Conservation (phyloP, 495 filamentous ascomycete genomes). For the Podospora conica region DNA sequence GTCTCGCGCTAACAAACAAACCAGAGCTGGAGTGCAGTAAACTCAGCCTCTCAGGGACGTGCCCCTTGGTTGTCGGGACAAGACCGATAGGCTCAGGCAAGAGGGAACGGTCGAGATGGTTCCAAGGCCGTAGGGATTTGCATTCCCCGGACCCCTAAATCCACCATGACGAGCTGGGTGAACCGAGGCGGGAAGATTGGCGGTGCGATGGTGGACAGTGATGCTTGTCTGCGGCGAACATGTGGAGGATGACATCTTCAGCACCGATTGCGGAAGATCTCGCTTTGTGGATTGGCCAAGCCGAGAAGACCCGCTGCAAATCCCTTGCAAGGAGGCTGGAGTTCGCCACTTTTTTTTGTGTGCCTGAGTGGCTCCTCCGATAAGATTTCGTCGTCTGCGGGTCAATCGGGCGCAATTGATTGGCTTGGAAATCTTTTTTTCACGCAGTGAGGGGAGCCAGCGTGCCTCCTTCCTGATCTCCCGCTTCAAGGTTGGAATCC, state of each 20-base stretch:
- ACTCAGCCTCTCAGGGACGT: no score
- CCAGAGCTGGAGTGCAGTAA: no score
- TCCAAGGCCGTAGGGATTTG: neutral
- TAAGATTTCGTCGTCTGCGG: constrained; percentile 8
- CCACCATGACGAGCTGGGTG: neutral
- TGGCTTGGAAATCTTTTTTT: constrained; percentile 7
- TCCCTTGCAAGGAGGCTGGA: neutral
- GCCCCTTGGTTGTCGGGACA: no score
- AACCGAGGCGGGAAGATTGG: constrained; percentile 3
- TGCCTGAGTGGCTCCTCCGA: neutral
- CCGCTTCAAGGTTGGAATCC: neutral
- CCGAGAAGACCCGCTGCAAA: neutral
- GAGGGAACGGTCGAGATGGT: neutral
- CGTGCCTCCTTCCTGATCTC: neutral
- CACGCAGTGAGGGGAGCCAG: neutral
- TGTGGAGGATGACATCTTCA: constrained; percentile 11
- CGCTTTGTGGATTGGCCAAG: neutral
- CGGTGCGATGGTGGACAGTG: constrained; percentile 1
- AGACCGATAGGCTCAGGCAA: neutral
- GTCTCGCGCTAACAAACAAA: no score
- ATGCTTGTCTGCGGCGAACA: neutral
- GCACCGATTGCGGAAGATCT: neutral
- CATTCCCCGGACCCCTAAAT: neutral
- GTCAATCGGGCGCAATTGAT: neutral
- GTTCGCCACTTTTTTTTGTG: constrained; percentile 13